Percentiles rank a stretch among this genome's conserved stretches.
Conservation (phyloP, 768 basidiomycete genomes). For the Trametes gibbosa region DNA sequence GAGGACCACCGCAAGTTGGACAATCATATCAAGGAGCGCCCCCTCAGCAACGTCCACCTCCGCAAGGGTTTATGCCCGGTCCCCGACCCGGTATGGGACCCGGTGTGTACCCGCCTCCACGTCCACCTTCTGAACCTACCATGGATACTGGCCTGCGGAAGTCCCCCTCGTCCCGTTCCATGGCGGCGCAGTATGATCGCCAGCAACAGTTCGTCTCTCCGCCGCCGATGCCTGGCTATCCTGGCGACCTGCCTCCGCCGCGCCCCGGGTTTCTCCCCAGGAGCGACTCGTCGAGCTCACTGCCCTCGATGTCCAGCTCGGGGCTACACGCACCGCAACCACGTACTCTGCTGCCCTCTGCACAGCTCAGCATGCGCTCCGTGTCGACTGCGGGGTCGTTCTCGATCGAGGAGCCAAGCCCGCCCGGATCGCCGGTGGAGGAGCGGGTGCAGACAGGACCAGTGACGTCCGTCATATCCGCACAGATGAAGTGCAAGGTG, state of each 20-base stretch:
- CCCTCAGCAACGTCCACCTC: background rate
- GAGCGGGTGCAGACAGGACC: constrained; percentile 60
- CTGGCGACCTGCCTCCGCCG: constrained; percentile 33
- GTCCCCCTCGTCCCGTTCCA: constrained; percentile 56
- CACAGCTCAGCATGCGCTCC: constrained; percentile 49
- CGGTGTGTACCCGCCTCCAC: constrained; percentile 14
- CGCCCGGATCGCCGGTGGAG: constrained; percentile 77
- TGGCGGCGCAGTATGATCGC: constrained; percentile 47
- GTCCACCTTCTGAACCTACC: constrained; percentile 27
- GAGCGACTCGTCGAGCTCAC: constrained; percentile 28
- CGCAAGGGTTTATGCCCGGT: constrained; percentile 6
- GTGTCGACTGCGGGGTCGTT: constrained; percentile 50
- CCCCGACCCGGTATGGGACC: constrained; percentile 12
- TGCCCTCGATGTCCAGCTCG: constrained; percentile 24
- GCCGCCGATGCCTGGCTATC: constrained; percentile 40
- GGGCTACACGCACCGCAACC: constrained; percentile 29
- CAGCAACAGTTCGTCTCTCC: constrained; percentile 30
- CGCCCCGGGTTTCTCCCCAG: constrained; percentile 25
- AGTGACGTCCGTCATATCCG: constrained; percentile 72
- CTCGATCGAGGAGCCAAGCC: constrained; percentile 65
- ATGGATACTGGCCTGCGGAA: constrained; percentile 42
- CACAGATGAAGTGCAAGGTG: constrained; percentile 97
- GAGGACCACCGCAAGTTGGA: constrained; percentile 12
- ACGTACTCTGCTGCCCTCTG: constrained; percentile 62
- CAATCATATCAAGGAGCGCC: constrained; percentile 7